Evolutionary conservation across 1,284 basidiomycete species (phyloP).

Genomic region (Sutorius eximius): DNA sequence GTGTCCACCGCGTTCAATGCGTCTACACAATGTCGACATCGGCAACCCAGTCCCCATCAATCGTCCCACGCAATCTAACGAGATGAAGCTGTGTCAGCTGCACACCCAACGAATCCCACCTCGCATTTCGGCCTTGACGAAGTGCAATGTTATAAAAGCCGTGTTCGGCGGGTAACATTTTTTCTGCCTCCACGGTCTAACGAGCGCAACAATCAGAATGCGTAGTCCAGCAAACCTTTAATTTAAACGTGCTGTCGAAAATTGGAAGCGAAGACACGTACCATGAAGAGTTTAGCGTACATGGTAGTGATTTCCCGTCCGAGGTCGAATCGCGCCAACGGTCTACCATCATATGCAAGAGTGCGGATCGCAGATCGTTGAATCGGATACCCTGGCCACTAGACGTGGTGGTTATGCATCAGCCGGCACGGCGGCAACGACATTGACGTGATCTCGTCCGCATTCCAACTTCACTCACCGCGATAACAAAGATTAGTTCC

Average conservation of each 20-base stretch:
- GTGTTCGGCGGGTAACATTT: background rate
- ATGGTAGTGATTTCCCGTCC: background rate
- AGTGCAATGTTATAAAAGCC: conserved; percentile 16
- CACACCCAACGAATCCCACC: conserved; percentile 10
- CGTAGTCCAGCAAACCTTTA: background rate
- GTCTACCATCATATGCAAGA: background rate
- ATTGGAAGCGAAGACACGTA: background rate
- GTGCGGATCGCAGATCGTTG: background rate
- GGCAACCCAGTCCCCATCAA: conserved; percentile 12
- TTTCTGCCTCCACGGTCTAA: conserved; percentile 9
- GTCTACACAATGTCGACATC: conserved; percentile 18
- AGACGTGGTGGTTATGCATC: background rate
- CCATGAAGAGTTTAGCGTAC: conserved; percentile 12
- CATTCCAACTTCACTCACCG: conserved; percentile 1
- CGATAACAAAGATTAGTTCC: background rate
- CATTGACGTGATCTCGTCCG: background rate
- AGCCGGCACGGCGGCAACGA: background rate
- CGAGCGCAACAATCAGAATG: no score
- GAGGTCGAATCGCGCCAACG: conserved; percentile 8
- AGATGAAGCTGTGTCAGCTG: conserved; percentile 17
- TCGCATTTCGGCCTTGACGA: conserved; percentile 2
- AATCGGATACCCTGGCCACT: conserved; percentile 22
- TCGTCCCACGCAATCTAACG: background rate
- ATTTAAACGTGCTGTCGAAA: background rate
- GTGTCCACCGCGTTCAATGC: background rate